These are phyloP conservation scores for Alternaria novae-zelandiae DNA, from an alignment of 2,329 filamentous ascomycete species.

Conservation along the genomic window DNA sequence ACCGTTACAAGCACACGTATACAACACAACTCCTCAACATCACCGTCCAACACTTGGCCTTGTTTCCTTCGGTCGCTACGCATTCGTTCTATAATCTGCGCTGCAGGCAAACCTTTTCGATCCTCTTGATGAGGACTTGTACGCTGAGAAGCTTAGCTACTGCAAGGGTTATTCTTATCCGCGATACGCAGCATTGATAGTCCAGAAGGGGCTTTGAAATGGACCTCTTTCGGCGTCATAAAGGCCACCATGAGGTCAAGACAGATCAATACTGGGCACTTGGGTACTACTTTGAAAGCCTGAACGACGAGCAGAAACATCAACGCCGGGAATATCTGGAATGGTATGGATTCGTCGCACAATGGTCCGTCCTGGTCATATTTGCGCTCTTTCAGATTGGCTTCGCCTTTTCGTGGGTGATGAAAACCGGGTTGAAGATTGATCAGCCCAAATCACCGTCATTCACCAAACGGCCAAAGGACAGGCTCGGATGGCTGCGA, in stretches of 20 bases:
- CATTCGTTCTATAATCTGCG: background rate
- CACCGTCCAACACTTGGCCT: background rate
- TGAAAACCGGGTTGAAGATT: constrained; percentile 32
- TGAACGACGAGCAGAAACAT: constrained; percentile 57
- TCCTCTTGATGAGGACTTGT: background rate
- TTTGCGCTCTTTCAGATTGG: constrained; percentile 52
- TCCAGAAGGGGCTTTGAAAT: constrained; percentile 8
- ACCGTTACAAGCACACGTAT: constrained; percentile 14
- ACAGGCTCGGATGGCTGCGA: constrained; percentile 30
- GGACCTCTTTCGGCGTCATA: constrained; percentile 27
- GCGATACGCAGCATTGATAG: background rate
- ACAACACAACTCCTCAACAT: background rate
- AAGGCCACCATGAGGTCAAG: constrained; percentile 32
- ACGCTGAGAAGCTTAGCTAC: constrained; percentile 3
- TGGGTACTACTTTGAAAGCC: constrained; percentile 62
- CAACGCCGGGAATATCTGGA: constrained; percentile 61
- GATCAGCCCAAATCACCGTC: constrained; percentile 52
- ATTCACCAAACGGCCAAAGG: constrained; percentile 42
- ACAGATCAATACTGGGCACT: constrained; percentile 38
- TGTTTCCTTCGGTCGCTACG: background rate
- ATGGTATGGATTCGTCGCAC: constrained; percentile 61
- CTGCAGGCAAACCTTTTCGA: background rate
- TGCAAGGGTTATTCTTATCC: background rate
- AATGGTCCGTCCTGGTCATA: constrained; percentile 59
- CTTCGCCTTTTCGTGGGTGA: constrained; percentile 46